A percentile compares a stretch with the other conserved stretches of the same genome.
Conservation (phyloP, 2,329 filamentous ascomycete species). For the Penicillium concentricum region DNA sequence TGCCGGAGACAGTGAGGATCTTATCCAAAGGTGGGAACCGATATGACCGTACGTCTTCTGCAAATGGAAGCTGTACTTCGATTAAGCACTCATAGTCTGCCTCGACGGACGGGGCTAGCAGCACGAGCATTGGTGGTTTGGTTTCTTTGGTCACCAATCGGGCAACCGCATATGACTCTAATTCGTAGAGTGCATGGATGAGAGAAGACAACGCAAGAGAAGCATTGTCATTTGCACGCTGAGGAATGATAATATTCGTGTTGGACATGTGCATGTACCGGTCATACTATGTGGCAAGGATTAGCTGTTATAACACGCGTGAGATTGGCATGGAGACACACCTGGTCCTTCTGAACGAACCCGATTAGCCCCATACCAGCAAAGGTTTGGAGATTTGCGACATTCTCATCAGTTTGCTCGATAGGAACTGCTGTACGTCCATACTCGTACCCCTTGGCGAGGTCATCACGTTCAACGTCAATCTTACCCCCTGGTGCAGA, state of each 20-base stretch:
- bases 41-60: slow-evolving; percentile 88
- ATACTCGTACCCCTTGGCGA: slow-evolving; percentile 94
- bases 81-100: slow-evolving; percentile 79
- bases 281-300: slow-evolving; percentile 60
- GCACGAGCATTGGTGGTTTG: slow-evolving; percentile 71
- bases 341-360: slow-evolving; percentile 73
- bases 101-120: slow-evolving; percentile 79
- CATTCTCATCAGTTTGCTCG: slow-evolving; percentile 77
- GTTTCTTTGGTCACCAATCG: slow-evolving; percentile 81
- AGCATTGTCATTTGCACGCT: slow-evolving; percentile 76
- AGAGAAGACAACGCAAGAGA: slow-evolving; percentile 83
- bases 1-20: slow-evolving; percentile 82
- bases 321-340: slow-evolving; percentile 37
- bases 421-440: slow-evolving; percentile 90
- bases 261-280: slow-evolving; percentile 83
- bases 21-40: slow-evolving; percentile 86
- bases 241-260: slow-evolving; percentile 72
- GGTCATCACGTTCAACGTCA: slow-evolving; percentile 75
- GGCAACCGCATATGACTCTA: slow-evolving; percentile 82
- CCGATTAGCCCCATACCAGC: slow-evolving; percentile 79
- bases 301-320: not conserved
- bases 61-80: slow-evolving; percentile 87
- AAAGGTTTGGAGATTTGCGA: slow-evolving; percentile 80
- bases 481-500: slow-evolving; percentile 72
- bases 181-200: slow-evolving; percentile 80